Conservation (phyloP, 768 basidiomycete genomes). For the Tephrocybe rancida region DNA sequence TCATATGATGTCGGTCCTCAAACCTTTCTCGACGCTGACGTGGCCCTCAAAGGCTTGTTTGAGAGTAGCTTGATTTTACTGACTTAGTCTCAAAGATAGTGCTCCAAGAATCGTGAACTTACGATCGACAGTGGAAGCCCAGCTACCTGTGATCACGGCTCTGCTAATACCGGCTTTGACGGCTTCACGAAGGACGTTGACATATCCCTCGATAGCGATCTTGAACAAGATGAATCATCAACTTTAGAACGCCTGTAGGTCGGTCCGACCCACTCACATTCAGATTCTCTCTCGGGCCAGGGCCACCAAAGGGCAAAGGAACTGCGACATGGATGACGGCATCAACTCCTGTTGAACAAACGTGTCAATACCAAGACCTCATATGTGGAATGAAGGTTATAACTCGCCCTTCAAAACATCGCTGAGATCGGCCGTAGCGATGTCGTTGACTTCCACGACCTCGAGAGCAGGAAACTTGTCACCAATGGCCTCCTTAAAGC, state of each 20-base stretch:
- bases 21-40: conserved; percentile 28
- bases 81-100: too few species aligned
- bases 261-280: conserved; percentile 2
- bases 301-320: conserved; percentile 22
- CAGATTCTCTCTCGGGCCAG: conserved; percentile 16
- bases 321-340: conserved; percentile 42
- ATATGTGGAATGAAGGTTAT: neutral
- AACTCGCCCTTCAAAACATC: conserved; percentile 46
- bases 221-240: conserved; percentile 3
- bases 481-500: conserved; percentile 13
- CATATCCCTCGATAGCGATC: conserved; percentile 33
- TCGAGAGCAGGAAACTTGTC: conserved; percentile 20
- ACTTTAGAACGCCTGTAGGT: neutral
- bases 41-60: conserved; percentile 18
- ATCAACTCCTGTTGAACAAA: conserved; percentile 27
- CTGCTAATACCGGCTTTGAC: conserved; percentile 31
- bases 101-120: too few species aligned
- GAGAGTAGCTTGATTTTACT: conserved; percentile 9
- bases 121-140: conserved; percentile 24
- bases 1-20: too few species aligned
- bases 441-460: conserved; percentile 21
- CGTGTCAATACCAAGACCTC: neutral
- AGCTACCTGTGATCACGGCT: conserved; percentile 33
- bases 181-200: conserved; percentile 39
- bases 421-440: conserved; percentile 34